Percentiles rank a stretch among this genome's conserved stretches.
phyloP scores from a whole-genome alignment of 164 flowering plant genomes.

The Sextonia rubra region DNA sequence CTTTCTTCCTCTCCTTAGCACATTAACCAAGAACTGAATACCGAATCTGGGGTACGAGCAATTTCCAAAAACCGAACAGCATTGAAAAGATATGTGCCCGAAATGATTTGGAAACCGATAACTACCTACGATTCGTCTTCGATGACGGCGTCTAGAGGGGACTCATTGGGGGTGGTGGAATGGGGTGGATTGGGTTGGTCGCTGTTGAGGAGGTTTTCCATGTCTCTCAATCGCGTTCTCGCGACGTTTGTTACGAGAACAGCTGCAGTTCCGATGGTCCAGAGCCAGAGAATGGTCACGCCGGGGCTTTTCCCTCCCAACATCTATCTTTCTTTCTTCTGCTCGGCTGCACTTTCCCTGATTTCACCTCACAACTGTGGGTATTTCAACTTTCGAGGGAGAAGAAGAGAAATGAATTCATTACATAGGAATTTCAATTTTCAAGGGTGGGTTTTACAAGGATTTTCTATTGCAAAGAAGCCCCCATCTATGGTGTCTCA shows the following conservation, averaged over 20 bases:
- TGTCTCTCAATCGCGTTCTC: conserved; percentile 14
- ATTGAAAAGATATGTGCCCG: not conserved
- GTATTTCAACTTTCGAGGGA: too few species aligned
- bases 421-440: too few species aligned
- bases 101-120: not conserved
- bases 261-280: conserved; percentile 20
- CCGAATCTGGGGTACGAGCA: not conserved
- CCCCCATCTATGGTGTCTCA: too few species aligned
- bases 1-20: not conserved
- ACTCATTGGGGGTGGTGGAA: not conserved
- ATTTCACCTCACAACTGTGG: not conserved
- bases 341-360: not conserved
- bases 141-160: not conserved
- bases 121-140: not conserved
- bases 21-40: not conserved
- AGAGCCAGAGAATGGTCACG: conserved; percentile 18
- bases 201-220: conserved; percentile 9
- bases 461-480: too few species aligned
- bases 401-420: too few species aligned
- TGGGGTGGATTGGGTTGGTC: not conserved
- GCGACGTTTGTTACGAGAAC: conserved; percentile 18
- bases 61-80: not conserved
- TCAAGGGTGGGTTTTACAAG: too few species aligned
- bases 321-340: too few species aligned
- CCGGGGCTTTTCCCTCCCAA: conserved; percentile 20